Evolutionary conservation across 2,329 filamentous ascomycete species (phyloP), one percentile per base, ranked within the genome.

Genomic region (Neofusicoccum cordaticola): DNA sequence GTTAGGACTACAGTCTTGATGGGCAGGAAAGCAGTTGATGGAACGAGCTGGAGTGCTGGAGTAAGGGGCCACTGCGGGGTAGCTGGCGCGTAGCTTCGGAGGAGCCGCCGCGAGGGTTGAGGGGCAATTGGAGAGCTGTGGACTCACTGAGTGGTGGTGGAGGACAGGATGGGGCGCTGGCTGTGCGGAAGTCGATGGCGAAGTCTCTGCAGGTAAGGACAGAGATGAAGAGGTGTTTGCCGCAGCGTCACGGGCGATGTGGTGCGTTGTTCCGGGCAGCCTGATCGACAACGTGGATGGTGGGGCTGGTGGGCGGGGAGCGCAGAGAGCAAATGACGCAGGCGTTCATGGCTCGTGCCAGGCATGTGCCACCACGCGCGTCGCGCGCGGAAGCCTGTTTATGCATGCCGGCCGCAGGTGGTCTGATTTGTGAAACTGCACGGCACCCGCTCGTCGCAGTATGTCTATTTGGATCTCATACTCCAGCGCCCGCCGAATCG

Each of bases 301-400:
- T 34, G 50, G 50, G 39, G 53, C 53, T 39, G 13, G n/a, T 4
- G 27, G 17, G 13, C 15, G 37, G 11, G 34, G 34, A 37, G 17
- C 35, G 51, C 35, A 22, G 37, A 17, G 17, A 34, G 15, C 19
- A 39, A 35, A 60, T 60, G 56, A 60, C 56, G 56, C 56, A 60
- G 56, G 19, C 56, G 37, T 27, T 22, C 56, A 37, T 60, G 56
- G 56, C 56, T 60, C 56, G 56, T 60, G 56, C 56, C 31, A 60
- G 17, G 42, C 37, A 39, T 39, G 15, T 31, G 37, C 35, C 17
- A 34, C 37, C 4, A 15, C 35, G 17, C 35, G 35, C 52, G 35
- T 27, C 13, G 53, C 35, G 51, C 53, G 45, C 22, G 19, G 39
- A 44, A 58, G 39, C 22, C 53, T 60, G 39, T 12, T 60, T 60